Percentiles rank a stretch among this genome's conserved stretches.
Evolutionary conservation across 1,284 basidiomycete species (phyloP).

Genomic region (Cutaneotrichosporon sp.): DNA sequence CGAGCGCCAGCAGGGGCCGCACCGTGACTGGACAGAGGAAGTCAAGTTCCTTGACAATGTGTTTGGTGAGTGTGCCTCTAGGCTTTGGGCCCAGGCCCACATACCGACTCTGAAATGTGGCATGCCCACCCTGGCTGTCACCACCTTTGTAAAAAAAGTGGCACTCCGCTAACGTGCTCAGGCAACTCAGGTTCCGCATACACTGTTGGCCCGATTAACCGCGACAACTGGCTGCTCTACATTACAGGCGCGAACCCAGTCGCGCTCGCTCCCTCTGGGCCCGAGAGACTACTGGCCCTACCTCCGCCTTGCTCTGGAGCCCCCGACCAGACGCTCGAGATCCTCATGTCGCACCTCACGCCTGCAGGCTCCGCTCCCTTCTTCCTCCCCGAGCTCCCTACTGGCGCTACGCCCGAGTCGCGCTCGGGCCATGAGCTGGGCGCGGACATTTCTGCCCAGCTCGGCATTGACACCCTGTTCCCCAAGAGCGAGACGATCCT

Average conservation of each 20-base stretch:
- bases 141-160: not conserved
- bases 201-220: slow-evolving; percentile 96
- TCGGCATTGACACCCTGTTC: slow-evolving; percentile 85
- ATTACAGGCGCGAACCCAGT: slow-evolving; percentile 64
- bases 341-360: slow-evolving; percentile 94
- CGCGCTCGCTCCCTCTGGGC: slow-evolving; percentile 3
- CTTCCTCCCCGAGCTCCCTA: slow-evolving; percentile 60
- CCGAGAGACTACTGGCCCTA: slow-evolving; percentile 9
- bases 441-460: slow-evolving; percentile 63
- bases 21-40: slow-evolving; percentile 92
- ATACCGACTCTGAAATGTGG: not conserved
- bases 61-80: slow-evolving; percentile 56
- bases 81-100: not conserved
- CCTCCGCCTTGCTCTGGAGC: slow-evolving; percentile 17
- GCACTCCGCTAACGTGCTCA: slow-evolving; percentile 16
- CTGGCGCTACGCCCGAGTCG: slow-evolving; percentile 1
- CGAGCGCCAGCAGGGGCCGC: slow-evolving; percentile 89
- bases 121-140: not conserved
- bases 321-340: slow-evolving; percentile 90
- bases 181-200: slow-evolving; percentile 79
- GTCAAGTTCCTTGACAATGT: slow-evolving; percentile 80
- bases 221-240: slow-evolving; percentile 98
- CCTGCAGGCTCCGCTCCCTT: slow-evolving; percentile 73
- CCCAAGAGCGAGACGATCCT: slow-evolving; percentile 73
- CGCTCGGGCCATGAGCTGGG: slow-evolving; percentile 64